A percentile compares a stretch with the other conserved stretches of the same genome.
Evolutionary conservation across 495 filamentous ascomycete species (phyloP).

Genomic region (Diplogelasinospora grovesii): DNA sequence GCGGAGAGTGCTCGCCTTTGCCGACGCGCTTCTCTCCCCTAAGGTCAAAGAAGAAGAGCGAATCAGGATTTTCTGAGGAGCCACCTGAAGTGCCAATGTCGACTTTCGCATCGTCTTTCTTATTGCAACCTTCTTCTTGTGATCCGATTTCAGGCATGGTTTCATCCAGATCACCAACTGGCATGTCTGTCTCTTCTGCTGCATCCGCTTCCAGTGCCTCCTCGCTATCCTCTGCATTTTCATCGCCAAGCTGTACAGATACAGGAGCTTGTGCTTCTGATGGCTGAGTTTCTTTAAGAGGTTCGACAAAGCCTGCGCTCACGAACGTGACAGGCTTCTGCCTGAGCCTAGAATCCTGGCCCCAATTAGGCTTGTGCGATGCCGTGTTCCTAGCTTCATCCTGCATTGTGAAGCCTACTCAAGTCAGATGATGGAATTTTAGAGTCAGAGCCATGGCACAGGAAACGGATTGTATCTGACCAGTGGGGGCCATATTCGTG

Average conservation of each 20-base stretch:
- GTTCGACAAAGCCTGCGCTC: slow-evolving; percentile 57
- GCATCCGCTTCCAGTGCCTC: too few relatives aligned
- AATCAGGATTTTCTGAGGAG: not conserved
- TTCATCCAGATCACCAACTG: too few relatives aligned
- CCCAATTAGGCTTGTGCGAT: slow-evolving; percentile 42
- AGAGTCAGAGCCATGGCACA: too few relatives aligned
- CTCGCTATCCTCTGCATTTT: too few relatives aligned
- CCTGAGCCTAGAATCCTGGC: slow-evolving; percentile 36
- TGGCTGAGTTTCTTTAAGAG: slow-evolving; percentile 28
- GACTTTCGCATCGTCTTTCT: not conserved
- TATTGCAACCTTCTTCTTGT: not conserved
- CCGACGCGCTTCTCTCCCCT: slow-evolving; percentile 13
- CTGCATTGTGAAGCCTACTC: slow-evolving; percentile 52
- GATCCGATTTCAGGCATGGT: not conserved
- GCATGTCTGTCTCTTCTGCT: too few relatives aligned
- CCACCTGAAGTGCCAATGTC: not conserved
- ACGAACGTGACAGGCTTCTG: slow-evolving; percentile 63
- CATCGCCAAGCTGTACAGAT: too few relatives aligned
- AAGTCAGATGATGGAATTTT: slow-evolving; percentile 16
- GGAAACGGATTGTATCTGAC: too few relatives aligned
- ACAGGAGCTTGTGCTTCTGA: not conserved
- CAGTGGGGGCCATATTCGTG: too few relatives aligned
- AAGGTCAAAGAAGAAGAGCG: slow-evolving; percentile 22
- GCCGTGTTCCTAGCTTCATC: slow-evolving; percentile 76
- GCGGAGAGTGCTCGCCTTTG: not conserved